These are phyloP conservation scores for Dictyostelium intermedium DNA, from an alignment of 78 protist species.

Conservation along the genomic window DNA sequence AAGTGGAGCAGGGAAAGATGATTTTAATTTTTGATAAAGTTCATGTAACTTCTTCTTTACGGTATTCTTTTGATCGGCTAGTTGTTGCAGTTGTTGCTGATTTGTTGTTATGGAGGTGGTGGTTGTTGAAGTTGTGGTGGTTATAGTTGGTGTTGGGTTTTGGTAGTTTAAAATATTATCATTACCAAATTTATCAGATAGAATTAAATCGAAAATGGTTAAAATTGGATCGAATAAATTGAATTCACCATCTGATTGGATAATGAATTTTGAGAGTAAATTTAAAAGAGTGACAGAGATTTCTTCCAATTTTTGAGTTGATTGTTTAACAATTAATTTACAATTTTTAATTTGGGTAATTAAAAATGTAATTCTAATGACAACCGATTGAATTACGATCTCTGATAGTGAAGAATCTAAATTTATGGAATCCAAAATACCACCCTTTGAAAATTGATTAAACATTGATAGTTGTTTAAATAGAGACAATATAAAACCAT, in stretches of 20 bases:
- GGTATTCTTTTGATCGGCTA: neutral
- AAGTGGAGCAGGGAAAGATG: neutral
- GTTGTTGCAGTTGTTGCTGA: conserved; percentile 24
- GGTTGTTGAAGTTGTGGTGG: neutral
- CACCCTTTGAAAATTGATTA: neutral
- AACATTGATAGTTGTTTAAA: conserved; percentile 39
- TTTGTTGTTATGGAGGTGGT: neutral
- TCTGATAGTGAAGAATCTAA: neutral
- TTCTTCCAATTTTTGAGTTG: conserved; percentile 21
- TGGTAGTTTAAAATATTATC: neutral
- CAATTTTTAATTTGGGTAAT: conserved; percentile 10
- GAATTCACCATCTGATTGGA: conserved; percentile 49
- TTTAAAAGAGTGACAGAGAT: conserved; percentile 20
- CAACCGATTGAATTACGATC: neutral
- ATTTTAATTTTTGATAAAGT: conserved; percentile 32
- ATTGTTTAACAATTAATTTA: neutral
- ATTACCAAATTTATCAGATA: conserved; percentile 62
- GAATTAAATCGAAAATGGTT: conserved; percentile 18
- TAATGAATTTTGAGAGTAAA: neutral
- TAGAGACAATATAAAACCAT: conserved; percentile 26
- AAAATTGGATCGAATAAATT: conserved; percentile 41
- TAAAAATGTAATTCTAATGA: conserved; percentile 34
- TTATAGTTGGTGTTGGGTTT: neutral
- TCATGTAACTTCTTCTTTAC: conserved; percentile 50
- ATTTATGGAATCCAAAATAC: conserved; percentile 20